phyloP scores from a whole-genome alignment of 2,329 filamentous ascomycete genomes.

The Amesomyces nigricolor region DNA sequence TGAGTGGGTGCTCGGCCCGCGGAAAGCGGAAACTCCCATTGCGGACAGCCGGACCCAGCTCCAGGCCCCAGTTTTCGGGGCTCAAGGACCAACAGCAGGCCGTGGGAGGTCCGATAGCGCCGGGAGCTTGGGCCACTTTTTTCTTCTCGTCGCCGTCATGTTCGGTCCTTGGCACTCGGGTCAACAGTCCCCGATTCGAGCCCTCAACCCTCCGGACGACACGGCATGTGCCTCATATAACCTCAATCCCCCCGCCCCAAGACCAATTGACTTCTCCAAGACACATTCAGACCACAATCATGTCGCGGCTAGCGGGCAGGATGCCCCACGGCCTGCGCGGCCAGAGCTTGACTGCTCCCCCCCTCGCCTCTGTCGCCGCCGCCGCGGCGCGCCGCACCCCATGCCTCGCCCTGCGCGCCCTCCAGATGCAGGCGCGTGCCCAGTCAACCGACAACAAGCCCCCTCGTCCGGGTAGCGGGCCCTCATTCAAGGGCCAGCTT shows the following conservation, averaged over 20 bases:
- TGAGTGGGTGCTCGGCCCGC: not conserved
- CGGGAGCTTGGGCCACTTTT: slow-evolving; percentile 1
- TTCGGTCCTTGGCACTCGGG: slow-evolving; percentile 12
- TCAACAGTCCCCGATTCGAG: slow-evolving; percentile 7
- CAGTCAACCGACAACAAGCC: slow-evolving; percentile 14
- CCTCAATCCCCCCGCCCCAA: not conserved
- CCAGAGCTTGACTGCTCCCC: slow-evolving; percentile 12
- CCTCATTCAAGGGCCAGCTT: slow-evolving; percentile 48
- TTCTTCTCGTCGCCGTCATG: not conserved
- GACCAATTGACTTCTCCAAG: slow-evolving; percentile 3
- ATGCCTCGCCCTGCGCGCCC: slow-evolving; percentile 14
- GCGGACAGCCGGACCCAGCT: not conserved
- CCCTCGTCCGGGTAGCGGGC: slow-evolving; percentile 7
- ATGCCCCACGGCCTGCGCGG: slow-evolving; percentile 22
- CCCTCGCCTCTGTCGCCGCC: not conserved
- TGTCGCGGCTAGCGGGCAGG: slow-evolving; percentile 27
- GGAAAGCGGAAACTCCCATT: not conserved
- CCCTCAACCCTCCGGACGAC: not conserved
- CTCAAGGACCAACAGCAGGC: not conserved
- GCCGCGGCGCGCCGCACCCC: slow-evolving; percentile 3
- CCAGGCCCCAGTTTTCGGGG: not conserved
- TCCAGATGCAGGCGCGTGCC: slow-evolving; percentile 13
- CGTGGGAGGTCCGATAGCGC: not conserved
- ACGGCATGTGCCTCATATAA: slow-evolving; percentile 12
- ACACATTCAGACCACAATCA: slow-evolving; percentile 8